A percentile compares a stretch with the other conserved stretches of the same genome.
Conservation (phyloP, 225 moss, liverwort and hornwort genomes). For the Asterella californica region DNA sequence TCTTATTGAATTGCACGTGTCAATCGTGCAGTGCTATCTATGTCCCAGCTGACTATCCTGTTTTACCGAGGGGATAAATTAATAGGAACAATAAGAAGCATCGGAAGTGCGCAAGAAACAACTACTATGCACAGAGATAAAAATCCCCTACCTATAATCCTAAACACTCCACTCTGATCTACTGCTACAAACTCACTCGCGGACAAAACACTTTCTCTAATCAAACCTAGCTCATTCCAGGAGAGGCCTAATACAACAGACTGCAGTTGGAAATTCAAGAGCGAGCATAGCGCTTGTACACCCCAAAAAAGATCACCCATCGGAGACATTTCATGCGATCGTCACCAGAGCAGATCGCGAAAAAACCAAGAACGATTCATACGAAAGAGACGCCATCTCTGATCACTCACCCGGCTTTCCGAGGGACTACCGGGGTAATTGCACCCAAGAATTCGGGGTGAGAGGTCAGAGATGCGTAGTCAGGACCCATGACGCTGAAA, state of each 20-base stretch:
- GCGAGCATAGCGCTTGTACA: conserved; percentile 11
- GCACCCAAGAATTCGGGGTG: conserved; percentile 61
- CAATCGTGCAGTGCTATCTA: conserved; percentile 33
- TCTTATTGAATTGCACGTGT: conserved; percentile 37
- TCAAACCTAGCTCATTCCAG: conserved; percentile 16
- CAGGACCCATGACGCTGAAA: conserved; percentile 45
- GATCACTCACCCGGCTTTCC: conserved; percentile 75
- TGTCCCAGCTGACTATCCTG: conserved; percentile 26
- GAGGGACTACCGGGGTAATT: conserved; percentile 57
- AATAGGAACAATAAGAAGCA: conserved; percentile 26
- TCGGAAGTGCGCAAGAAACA: conserved; percentile 10
- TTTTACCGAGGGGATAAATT: conserved; percentile 43
- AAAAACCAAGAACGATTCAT: conserved; percentile 2
- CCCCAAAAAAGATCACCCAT: conserved; percentile 12
- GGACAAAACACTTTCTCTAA: conserved; percentile 8
- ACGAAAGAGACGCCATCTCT: conserved; percentile 13
- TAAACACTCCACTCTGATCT: conserved; percentile 23
- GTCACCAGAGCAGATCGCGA: not conserved
- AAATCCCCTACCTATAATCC: conserved; percentile 26
- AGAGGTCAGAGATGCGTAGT: conserved; percentile 54
- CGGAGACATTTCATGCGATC: not conserved
- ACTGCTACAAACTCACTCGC: conserved; percentile 6
- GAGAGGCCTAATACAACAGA: conserved; percentile 1
- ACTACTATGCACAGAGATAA: conserved; percentile 32
- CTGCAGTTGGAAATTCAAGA: conserved; percentile 7